Evolutionary conservation across 2,329 filamentous ascomycete genomes (phyloP), one percentile per base, ranked within the genome.

Genomic region (Xylaria sp.): DNA sequence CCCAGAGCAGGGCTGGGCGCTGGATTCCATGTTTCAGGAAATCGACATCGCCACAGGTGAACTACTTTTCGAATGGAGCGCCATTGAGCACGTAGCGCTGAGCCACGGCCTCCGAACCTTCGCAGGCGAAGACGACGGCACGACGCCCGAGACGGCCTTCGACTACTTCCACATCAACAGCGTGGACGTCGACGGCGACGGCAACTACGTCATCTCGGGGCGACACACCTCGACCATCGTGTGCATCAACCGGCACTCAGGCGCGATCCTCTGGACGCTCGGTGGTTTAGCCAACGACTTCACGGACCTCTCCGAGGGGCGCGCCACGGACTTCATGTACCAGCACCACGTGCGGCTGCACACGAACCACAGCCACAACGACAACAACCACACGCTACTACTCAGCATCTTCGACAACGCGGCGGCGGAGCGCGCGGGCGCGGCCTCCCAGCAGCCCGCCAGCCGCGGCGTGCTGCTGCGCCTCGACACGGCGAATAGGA

Each of bases 401-500:
- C 64, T 82, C 61, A 79, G 78, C 62, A 75, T 82, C 59, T 82
- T 82, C 66, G 80, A 82, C 73, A 82, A 82, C 73, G 73, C 72
- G 12, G 70, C 66, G 9, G 56, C 72, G 0, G 69, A 74, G 31
- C 78, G 77, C 9, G 75, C 72, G 0, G 73, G 68, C 33, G 59
- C 20, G 0, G 9, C 49, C 12, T 79, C 78, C 39, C 51, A 69
- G 3, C 66, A 71, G 25, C 67, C 71, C 15, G 78, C 79, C 71
- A 71, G 78, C 31, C 83, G 83, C 28, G 86, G 84, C 3, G 80
- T 84, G 76, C 81, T 84, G 64, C 76, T 76, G 13, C 67, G 64
- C 36, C 79, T 86, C 60, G 82, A 86, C 75, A 83, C 83, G 51
- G 73, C 75, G 3, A 76, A 76, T n/a, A 79, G 79, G 74, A 85